A percentile compares a stretch with the other conserved stretches of the same genome.
Evolutionary conservation across 2,329 filamentous ascomycete species (phyloP).

Genomic region (Alternaria brassicicola): DNA sequence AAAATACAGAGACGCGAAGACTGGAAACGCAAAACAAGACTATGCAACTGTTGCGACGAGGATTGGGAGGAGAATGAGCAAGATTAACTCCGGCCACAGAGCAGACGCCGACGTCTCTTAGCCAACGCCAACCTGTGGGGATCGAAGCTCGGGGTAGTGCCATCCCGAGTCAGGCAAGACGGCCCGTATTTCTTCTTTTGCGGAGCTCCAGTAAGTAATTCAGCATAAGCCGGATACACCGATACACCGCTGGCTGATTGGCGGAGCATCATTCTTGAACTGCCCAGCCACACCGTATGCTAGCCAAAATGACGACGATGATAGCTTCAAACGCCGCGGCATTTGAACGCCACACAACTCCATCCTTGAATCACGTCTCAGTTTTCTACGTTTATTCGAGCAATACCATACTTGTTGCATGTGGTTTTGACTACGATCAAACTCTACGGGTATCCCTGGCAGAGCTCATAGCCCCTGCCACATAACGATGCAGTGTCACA

Average conservation of each 20-base stretch:
- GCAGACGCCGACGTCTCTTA: constrained; percentile 28
- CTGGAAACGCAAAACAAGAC: not conserved
- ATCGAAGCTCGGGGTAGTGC: constrained; percentile 29
- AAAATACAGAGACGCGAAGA: not conserved
- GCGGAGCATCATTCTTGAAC: not conserved
- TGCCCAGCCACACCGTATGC: not conserved
- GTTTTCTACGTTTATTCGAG: not conserved
- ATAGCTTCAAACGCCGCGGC: constrained; percentile 19
- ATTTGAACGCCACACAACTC: not conserved
- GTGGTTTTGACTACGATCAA: not conserved
- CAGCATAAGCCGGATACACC: constrained; percentile 9
- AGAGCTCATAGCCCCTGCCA: not conserved
- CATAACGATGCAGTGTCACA: not conserved
- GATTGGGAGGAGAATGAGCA: constrained; percentile 4
- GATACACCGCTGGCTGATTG: constrained; percentile 6
- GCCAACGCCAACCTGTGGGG: constrained; percentile 25
- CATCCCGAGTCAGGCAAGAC: constrained; percentile 33
- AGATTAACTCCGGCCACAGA: constrained; percentile 14
- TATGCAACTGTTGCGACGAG: not conserved
- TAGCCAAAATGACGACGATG: not conserved
- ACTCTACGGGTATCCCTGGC: not conserved
- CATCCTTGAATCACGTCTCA: not conserved
- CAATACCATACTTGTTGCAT: not conserved
- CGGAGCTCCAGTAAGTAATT: not conserved
- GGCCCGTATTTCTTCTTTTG: constrained; percentile 29